A percentile compares a stretch with the other conserved stretches of the same genome.
Evolutionary conservation across 2,329 filamentous ascomycete genomes (phyloP).

Genomic region (Capronia americana): DNA sequence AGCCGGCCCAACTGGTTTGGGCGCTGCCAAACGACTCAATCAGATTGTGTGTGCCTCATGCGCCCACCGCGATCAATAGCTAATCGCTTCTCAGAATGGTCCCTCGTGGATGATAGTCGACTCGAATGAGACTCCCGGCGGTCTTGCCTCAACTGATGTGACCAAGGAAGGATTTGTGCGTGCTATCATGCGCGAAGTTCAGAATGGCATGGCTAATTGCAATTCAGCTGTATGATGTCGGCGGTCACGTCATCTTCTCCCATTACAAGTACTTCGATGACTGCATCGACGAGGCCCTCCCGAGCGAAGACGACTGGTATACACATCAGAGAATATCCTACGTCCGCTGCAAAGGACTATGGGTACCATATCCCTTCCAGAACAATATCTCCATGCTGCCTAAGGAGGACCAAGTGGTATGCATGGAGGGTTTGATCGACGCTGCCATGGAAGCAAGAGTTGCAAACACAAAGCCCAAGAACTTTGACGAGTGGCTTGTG

Average conservation of each 20-base stretch:
- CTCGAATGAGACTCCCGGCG: conserved; percentile 87
- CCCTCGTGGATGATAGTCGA: conserved; percentile 97
- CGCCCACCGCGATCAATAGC: background rate
- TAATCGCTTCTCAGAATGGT: conserved; percentile 67
- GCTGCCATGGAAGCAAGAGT: conserved; percentile 86
- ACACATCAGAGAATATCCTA: conserved; percentile 98
- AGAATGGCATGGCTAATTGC: conserved; percentile 5
- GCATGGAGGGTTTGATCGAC: conserved; percentile 95
- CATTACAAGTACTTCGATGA: conserved; percentile 99
- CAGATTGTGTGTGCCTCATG: conserved; percentile 75
- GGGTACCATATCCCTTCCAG: conserved; percentile 99
- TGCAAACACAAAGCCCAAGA: conserved; percentile 86
- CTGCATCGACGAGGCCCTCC: conserved; percentile 95
- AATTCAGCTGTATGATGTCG: conserved; percentile 93
- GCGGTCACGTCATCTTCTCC: conserved; percentile 97
- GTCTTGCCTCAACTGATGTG: conserved; percentile 92
- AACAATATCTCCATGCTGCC: conserved; percentile 99
- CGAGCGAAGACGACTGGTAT: conserved; percentile 94
- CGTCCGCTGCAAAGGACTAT: conserved; percentile 92
- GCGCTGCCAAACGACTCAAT: conserved; percentile 96
- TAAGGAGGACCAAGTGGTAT: conserved; percentile 95
- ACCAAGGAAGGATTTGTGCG: conserved; percentile 73
- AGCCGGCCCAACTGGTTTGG: conserved; percentile 94
- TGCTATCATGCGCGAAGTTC: background rate
- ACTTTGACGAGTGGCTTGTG: conserved; percentile 98